Evolutionary conservation across 2,329 filamentous ascomycete species (phyloP).

Genomic region (Fusarium equiseti): DNA sequence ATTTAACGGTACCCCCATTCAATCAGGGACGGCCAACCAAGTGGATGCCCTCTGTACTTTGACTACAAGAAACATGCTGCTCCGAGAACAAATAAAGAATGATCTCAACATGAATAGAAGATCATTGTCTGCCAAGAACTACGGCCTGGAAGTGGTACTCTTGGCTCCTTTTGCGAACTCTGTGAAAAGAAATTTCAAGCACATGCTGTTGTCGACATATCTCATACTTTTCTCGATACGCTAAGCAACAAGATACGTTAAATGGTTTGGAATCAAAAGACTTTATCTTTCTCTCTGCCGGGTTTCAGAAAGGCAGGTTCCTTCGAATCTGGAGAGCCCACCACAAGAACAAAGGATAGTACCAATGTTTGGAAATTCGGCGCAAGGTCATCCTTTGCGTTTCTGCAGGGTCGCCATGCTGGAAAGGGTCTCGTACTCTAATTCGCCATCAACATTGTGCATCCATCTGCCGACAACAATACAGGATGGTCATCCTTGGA

Average conservation of each 20-base stretch:
- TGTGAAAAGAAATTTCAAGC: not conserved
- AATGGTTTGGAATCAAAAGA: too few relatives aligned
- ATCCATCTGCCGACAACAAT: not conserved
- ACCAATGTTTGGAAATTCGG: not conserved
- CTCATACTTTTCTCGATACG: not conserved
- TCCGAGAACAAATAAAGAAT: not conserved
- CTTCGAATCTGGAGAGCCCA: not conserved
- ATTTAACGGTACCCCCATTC: not conserved
- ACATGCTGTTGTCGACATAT: not conserved
- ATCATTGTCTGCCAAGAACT: not conserved
- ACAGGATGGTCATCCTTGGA: not conserved
- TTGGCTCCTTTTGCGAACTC: not conserved
- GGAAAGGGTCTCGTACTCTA: not conserved
- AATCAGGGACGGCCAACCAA: constrained; percentile 6
- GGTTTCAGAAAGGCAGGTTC: not conserved
- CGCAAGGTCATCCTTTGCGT: not conserved
- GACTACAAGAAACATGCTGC: not conserved
- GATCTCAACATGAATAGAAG: not conserved
- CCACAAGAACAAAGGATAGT: not conserved
- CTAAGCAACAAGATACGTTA: not conserved
- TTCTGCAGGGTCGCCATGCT: not conserved
- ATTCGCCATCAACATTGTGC: not conserved
- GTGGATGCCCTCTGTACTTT: not conserved
- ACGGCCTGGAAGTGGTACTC: not conserved
- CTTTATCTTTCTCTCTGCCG: not conserved